Evolutionary conservation across 148 eudicot species (phyloP).

Genomic region (Nyssa sinensis): DNA sequence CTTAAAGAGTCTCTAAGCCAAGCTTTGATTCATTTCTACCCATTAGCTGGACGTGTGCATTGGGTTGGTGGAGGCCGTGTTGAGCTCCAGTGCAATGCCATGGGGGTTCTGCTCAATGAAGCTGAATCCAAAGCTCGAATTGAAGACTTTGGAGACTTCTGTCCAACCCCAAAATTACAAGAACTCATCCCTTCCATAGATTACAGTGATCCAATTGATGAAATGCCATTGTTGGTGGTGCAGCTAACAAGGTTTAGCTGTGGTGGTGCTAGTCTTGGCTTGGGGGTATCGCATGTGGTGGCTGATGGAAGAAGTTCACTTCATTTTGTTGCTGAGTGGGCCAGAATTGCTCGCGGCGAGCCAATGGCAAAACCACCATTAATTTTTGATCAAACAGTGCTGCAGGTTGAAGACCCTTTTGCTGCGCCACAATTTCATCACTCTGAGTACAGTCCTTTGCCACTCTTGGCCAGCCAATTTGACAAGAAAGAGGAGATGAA

Average conservation of each 20-base stretch:
- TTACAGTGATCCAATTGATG: conserved; percentile 8
- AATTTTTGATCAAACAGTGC: too few species aligned
- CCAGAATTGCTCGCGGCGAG: too few species aligned
- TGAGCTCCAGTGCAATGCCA: conserved; percentile 19
- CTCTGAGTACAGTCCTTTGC: not conserved
- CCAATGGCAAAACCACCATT: too few species aligned
- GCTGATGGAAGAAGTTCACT: conserved; percentile 10
- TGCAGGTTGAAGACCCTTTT: too few species aligned
- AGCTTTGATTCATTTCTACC: conserved; percentile 6
- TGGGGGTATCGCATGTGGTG: conserved; percentile 6
- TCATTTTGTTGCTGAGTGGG: conserved; percentile 17
- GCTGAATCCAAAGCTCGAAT: conserved; percentile 1
- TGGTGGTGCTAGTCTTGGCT: conserved; percentile 12
- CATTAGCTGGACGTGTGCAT: conserved; percentile 13
- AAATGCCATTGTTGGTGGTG: conserved; percentile 14
- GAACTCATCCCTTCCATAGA: not conserved
- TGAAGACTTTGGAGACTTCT: conserved; percentile 4
- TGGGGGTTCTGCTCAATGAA: conserved; percentile 16
- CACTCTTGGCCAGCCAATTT: not conserved
- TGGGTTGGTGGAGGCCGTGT: conserved; percentile 12
- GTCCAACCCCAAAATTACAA: not conserved
- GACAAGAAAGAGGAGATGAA: not conserved
- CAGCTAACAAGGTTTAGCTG: conserved; percentile 19
- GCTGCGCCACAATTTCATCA: too few species aligned
- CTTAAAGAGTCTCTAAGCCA: conserved; percentile 6